A percentile compares a stretch with the other conserved stretches of the same genome.
These are phyloP conservation scores for Chondrostereum purpureum DNA, from an alignment of 1,284 basidiomycete genomes.

Conservation along the genomic window DNA sequence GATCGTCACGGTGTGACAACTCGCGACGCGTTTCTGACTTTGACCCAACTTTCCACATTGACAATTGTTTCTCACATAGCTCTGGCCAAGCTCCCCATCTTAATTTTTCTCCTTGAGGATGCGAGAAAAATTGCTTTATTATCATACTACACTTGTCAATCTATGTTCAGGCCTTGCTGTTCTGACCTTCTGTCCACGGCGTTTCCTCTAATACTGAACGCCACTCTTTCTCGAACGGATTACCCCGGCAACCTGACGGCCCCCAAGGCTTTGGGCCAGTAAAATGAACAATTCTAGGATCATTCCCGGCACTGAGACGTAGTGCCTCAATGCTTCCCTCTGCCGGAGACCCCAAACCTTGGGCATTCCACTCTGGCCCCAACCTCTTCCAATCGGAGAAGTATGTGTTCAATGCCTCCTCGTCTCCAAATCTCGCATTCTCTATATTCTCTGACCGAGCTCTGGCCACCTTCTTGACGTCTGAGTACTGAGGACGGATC, in stretches of 20 bases:
- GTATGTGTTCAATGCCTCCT: slow-evolving; percentile 45
- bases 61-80: no score
- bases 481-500: slow-evolving; percentile 21
- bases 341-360: slow-evolving; percentile 52
- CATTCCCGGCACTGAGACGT: slow-evolving; percentile 27
- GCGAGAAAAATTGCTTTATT: no score
- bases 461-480: slow-evolving; percentile 22
- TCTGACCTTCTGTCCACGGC: slow-evolving; percentile 37
- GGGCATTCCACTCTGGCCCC: slow-evolving; percentile 45
- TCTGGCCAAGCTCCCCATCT: no score
- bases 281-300: slow-evolving; percentile 49
- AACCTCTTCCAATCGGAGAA: slow-evolving; percentile 38
- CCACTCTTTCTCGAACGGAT: slow-evolving; percentile 46
- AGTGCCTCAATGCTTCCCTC: slow-evolving; percentile 28
- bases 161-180: no score
- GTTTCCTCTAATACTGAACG: slow-evolving; percentile 37
- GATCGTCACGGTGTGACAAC: not conserved
- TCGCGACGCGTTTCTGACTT: not conserved
- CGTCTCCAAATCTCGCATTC: slow-evolving; percentile 34
- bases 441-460: slow-evolving; percentile 20
- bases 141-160: no score
- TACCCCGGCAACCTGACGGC: slow-evolving; percentile 44
- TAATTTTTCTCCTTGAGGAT: no score
- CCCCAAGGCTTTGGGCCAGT: slow-evolving; percentile 59
- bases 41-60: no score